Evolutionary conservation across 371 early-diverging fungal species (phyloP), one percentile per base, ranked within the genome.

Genomic region (Mortierella sp.): DNA sequence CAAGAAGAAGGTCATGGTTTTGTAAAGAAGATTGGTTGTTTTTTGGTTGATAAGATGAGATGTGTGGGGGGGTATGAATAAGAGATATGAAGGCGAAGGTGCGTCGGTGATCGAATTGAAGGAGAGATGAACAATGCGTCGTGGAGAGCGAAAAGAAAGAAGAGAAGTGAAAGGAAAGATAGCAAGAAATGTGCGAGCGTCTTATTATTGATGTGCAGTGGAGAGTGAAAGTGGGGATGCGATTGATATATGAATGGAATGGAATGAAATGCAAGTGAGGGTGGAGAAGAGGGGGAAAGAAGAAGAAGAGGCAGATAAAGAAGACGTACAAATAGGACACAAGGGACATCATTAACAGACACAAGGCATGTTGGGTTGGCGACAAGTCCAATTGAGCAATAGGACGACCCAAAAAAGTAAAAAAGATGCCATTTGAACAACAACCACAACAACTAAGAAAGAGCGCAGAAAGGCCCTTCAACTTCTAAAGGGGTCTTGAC

Each of bases 1-100:
- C 31, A 66, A 43, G 41, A 44, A 66, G 22, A 66, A 44, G n/a
- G 66, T 40, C 66, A 66, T 66, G 44, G 1, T 66, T n/a, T n/a
- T n/a, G n/a, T n/a, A n/a, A n/a, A n/a, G n/a, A n/a, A n/a, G n/a
- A n/a, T n/a, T 14, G 16, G 24, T 1, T 1, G 9, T 29, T 4
- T 4, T 24, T 64, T 13, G 39, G 6, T 39, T 63, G 63, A n/a
- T n/a, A n/a, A n/a, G n/a, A n/a, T n/a, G n/a, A 24, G 64, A 40
- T 26, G 39, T 31, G 14, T 50, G 64, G 66, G 26, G 19, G 44
- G 66, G 19, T 43, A 66, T 29, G 39, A 50, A 52, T 5, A 34
- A 67, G 50, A 43, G 45, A 43, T 16, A 37, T n/a, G 29, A n/a
- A n/a, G 24, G 22, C 31, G 26, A 31, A 2, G 66, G 22, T 7